phyloP scores from a whole-genome alignment of 257 asterid genomes.

The Solanum rostratum region DNA sequence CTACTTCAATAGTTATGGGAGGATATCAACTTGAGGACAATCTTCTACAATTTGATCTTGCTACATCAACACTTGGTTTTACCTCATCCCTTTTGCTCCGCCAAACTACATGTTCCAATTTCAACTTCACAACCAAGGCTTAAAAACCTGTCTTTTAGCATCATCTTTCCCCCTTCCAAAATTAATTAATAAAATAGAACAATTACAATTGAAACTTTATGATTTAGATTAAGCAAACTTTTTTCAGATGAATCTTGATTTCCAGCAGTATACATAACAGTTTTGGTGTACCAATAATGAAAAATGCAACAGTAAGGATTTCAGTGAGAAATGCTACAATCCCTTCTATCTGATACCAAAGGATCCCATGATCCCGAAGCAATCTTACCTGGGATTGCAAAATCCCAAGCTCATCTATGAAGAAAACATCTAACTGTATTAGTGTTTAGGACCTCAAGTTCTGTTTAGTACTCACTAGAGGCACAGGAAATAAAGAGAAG shows the following conservation, averaged over 20 bases:
- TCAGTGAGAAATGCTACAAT: neutral
- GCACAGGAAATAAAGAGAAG: neutral
- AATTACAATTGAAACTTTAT: neutral
- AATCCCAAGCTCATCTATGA: neutral
- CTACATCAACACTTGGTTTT: slow-evolving; percentile 25
- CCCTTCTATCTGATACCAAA: neutral
- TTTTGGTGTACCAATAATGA: neutral
- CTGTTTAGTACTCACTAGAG: neutral
- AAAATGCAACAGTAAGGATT: neutral
- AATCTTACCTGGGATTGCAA: neutral
- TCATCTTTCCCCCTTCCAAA: neutral
- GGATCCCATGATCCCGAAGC: neutral
- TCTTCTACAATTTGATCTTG: slow-evolving; percentile 40
- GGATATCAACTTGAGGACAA: slow-evolving; percentile 45
- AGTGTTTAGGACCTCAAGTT: neutral
- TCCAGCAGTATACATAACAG: neutral
- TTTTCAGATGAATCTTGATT: neutral
- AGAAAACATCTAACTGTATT: neutral
- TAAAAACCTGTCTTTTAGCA: neutral
- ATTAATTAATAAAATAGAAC: neutral
- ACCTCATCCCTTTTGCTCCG: slow-evolving; percentile 29
- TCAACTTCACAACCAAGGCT: slow-evolving; percentile 1
- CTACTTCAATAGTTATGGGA: slow-evolving; percentile 25
- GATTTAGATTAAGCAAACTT: neutral
- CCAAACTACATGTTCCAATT: slow-evolving; percentile 9